Percentiles rank a stretch among this genome's conserved stretches.
These are phyloP conservation scores for Podospora comata DNA, from an alignment of 495 filamentous ascomycete genomes.

Conservation along the genomic window DNA sequence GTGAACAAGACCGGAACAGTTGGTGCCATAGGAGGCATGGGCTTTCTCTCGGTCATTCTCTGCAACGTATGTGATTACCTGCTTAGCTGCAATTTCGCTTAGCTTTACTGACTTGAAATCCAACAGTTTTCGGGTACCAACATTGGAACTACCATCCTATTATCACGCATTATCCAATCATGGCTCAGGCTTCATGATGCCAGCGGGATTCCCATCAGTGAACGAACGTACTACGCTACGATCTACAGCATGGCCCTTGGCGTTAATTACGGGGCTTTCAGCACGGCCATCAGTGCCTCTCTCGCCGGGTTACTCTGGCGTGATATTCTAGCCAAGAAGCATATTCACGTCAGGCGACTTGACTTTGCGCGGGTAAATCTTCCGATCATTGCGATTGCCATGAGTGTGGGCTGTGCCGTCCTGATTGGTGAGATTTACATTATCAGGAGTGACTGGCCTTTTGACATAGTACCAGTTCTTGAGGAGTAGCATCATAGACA, in stretches of 20 bases:
- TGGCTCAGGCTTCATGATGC: conserved; percentile 56
- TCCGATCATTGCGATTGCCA: conserved; percentile 63
- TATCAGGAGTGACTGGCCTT: conserved; percentile 16
- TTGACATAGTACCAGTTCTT: not conserved
- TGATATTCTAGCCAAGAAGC: conserved; percentile 60
- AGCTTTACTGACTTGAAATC: conserved; percentile 1
- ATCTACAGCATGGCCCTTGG: conserved; percentile 66
- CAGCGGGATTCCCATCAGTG: conserved; percentile 40
- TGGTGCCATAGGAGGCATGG: conserved; percentile 64
- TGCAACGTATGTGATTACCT: conserved; percentile 56
- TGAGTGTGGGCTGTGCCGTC: conserved; percentile 58
- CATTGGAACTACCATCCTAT: conserved; percentile 65
- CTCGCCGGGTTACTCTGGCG: conserved; percentile 65
- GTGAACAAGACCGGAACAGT: conserved; percentile 61
- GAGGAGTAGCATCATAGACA: not conserved
- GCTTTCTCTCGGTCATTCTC: conserved; percentile 61
- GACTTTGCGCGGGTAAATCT: conserved; percentile 64
- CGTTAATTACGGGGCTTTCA: conserved; percentile 68
- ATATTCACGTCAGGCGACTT: conserved; percentile 53
- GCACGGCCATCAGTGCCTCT: conserved; percentile 62
- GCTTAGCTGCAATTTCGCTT: too few species aligned
- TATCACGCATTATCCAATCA: conserved; percentile 61
- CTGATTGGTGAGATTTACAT: conserved; percentile 61
- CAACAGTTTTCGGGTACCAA: conserved; percentile 65
- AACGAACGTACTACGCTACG: conserved; percentile 63